Evolutionary conservation across 2,329 filamentous ascomycete species (phyloP).

Genomic region (Alternaria brassicae): DNA sequence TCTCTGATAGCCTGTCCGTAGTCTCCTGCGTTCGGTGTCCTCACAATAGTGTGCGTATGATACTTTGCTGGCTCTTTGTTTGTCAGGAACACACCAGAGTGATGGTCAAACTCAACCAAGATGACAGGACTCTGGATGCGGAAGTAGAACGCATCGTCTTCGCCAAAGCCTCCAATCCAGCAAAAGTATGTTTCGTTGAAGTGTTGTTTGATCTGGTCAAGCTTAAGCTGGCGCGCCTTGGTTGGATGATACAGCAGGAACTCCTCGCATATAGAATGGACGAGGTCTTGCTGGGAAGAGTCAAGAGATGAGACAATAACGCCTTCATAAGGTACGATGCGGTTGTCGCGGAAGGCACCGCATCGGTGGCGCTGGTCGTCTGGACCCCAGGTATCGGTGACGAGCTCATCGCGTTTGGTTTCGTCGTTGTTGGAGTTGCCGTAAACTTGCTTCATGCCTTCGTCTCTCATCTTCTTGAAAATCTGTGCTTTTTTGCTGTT

Average conservation of each 20-base stretch:
- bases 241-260: slow-evolving; percentile 73
- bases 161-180: slow-evolving; percentile 75
- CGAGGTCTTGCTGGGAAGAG: slow-evolving; percentile 58
- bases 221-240: slow-evolving; percentile 60
- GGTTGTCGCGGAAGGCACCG: slow-evolving; percentile 80
- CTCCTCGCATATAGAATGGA: slow-evolving; percentile 67
- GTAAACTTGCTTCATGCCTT: slow-evolving; percentile 64
- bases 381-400: slow-evolving; percentile 73
- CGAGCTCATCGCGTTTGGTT: slow-evolving; percentile 47
- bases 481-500: slow-evolving; percentile 62
- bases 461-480: slow-evolving; percentile 68
- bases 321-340: slow-evolving; percentile 75
- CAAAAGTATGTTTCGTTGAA: slow-evolving; percentile 78
- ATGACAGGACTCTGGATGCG: slow-evolving; percentile 78
- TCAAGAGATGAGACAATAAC: slow-evolving; percentile 62
- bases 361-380: slow-evolving; percentile 81
- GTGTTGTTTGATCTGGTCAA: slow-evolving; percentile 62
- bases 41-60: slow-evolving; percentile 76
- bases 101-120: slow-evolving; percentile 79
- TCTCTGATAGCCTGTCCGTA: slow-evolving; percentile 67
- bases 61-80: slow-evolving; percentile 78
- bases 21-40: slow-evolving; percentile 77
- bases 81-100: slow-evolving; percentile 77
- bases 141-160: slow-evolving; percentile 78
- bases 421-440: slow-evolving; percentile 36